Base-by-base conservation (phyloP, 73 alveolate genomes). In the Halteria grandinella region DNA sequence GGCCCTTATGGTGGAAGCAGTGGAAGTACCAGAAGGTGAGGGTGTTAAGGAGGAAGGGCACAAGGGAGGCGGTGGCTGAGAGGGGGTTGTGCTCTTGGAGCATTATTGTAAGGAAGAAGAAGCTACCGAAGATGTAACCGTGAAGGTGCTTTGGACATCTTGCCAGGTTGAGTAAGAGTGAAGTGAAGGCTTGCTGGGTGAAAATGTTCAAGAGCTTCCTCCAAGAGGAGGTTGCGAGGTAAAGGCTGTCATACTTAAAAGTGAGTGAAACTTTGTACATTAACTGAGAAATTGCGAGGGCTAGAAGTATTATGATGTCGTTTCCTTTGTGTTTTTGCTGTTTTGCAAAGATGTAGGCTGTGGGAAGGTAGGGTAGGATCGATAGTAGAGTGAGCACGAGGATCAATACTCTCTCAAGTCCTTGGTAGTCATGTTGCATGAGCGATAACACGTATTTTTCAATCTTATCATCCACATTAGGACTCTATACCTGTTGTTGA, bases 1-100 rank as follows among this genome's bases (percentile, higher is more conserved):
- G 80, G 80, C 2, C 52, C 49, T 1, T 6, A 20, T 12, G 32
- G 17, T 11, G 47, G 6, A 43, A 63, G 47, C 36, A 45, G 39
- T 5, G 80, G 47, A 8, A 18, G 12, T 27, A 66, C 47, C 33
- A 66, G 50, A 8, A 66, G 7, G n/a, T n/a, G 1, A 66, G 4
- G 29, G 43, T 66, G 43, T 66, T 66, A 57, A 66, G 47, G 32
- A 45, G 43, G 4, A 66, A 7, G 32, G 80, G 80, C 3, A 66
- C 29, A 5, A 66, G 53, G 4, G 80, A 50, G 47, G 43, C 43
- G 43, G 43, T 66, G 37, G 47, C 43, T 12, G 80, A 66, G 7
- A 36, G 28, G 6, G 80, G 47, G 58, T 66, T 66, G 27, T 66
- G 43, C 47, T 66, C 80, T 45, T 66, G 52, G 52, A 45, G 23